phyloP scores from a whole-genome alignment of 169 alveolate species.

The Cryptosporidium andersoni region DNA sequence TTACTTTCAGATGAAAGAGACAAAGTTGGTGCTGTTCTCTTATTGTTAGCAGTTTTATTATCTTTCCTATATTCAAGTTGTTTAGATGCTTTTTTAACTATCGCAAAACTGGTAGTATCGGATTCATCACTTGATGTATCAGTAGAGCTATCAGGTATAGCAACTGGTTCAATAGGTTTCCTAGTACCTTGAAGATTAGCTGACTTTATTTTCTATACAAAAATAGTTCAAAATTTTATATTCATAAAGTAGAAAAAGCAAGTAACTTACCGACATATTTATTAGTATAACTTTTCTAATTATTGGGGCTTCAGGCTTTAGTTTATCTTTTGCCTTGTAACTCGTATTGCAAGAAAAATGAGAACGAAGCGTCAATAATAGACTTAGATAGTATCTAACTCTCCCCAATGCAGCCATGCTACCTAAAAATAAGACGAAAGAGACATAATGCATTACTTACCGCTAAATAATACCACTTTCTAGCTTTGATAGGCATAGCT shows the following conservation, averaged over 20 bases:
- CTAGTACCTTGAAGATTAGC: neutral
- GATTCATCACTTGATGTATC: conserved; percentile 69
- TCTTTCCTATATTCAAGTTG: neutral
- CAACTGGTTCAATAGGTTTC: conserved; percentile 23
- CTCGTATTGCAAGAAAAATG: no score
- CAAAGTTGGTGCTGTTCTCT: neutral
- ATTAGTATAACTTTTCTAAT: neutral
- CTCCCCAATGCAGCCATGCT: no score
- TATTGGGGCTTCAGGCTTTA: no score
- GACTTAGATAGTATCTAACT: no score
- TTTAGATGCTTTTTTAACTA: conserved; percentile 53
- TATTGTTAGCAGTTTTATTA: neutral
- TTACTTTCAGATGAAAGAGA: no score
- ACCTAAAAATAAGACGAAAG: no score
- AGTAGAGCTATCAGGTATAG: neutral
- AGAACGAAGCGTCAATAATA: no score
- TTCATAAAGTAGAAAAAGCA: neutral
- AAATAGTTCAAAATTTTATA: neutral
- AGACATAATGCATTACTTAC: no score
- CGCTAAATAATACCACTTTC: no score
- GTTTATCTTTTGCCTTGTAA: no score
- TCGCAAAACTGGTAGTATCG: conserved; percentile 52
- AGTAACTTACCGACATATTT: conserved; percentile 52
- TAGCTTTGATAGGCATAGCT: no score
- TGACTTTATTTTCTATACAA: conserved; percentile 1